Conservation (phyloP, 495 filamentous ascomycete species). For the Chaetomium tenue region DNA sequence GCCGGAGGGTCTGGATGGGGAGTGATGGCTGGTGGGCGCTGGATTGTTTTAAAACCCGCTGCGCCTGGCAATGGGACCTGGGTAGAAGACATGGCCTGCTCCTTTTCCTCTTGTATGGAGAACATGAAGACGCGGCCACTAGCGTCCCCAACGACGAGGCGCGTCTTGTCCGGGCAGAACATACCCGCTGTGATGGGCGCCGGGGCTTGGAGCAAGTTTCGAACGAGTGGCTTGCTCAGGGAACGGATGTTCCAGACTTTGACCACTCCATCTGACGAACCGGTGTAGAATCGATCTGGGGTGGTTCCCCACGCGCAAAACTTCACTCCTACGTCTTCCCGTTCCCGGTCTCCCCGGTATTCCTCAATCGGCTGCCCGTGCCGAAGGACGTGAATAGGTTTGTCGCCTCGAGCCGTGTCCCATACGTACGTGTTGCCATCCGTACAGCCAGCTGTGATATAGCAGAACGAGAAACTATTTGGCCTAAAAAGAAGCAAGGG, state of each 20-base stretch:
- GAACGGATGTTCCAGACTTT: conserved; percentile 78
- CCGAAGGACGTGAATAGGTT: conserved; percentile 61
- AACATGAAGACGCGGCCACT: conserved; percentile 71
- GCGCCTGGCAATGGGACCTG: conserved; percentile 28
- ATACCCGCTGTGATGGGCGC: conserved; percentile 62
- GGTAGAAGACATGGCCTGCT: conserved; percentile 20
- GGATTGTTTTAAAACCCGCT: conserved; percentile 23
- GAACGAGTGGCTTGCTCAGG: conserved; percentile 57
- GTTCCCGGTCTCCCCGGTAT: conserved; percentile 58
- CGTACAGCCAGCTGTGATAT: conserved; percentile 81
- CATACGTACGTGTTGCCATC: conserved; percentile 80
- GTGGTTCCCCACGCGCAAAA: conserved; percentile 75
- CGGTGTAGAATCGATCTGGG: conserved; percentile 76
- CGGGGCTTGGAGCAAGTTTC: conserved; percentile 52
- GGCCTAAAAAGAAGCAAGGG: conserved; percentile 31
- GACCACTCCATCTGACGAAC: conserved; percentile 81
- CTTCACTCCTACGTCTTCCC: conserved; percentile 76
- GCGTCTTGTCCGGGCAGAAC: conserved; percentile 69
- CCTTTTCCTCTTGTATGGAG: conserved; percentile 45
- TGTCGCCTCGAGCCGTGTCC: conserved; percentile 62
- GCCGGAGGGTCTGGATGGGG: conserved; percentile 46
- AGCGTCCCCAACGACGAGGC: conserved; percentile 72
- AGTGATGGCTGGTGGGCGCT: conserved; percentile 43
- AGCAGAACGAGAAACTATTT: conserved; percentile 47
- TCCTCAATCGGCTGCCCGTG: conserved; percentile 71